Conservation (phyloP, 768 basidiomycete genomes). For the Kwoniella bestiolae region DNA sequence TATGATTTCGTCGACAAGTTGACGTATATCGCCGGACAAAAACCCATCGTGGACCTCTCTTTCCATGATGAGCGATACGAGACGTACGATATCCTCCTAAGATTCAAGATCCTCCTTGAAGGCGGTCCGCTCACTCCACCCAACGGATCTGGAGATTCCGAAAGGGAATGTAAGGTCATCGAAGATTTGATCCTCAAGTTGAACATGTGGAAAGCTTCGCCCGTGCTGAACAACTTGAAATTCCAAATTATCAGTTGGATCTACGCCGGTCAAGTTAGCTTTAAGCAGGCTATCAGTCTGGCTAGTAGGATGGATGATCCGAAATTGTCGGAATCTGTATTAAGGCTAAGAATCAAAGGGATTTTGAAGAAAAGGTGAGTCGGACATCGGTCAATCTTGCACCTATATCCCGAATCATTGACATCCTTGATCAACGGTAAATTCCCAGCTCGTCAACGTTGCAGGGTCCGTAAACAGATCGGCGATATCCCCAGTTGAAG, state of each 20-base stretch:
- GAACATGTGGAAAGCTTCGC: neutral
- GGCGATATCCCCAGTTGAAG: too few species aligned
- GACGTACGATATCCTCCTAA: neutral
- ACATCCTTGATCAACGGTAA: too few species aligned
- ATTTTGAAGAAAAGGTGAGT: constrained; percentile 1
- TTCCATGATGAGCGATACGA: neutral
- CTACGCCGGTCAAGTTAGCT: neutral
- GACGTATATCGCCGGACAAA: neutral
- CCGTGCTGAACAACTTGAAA: neutral
- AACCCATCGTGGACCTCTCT: neutral
- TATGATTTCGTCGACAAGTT: neutral
- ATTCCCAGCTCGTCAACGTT: too few species aligned
- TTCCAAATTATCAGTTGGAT: neutral
- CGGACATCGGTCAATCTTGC: neutral
- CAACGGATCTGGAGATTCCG: neutral
- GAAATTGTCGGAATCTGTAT: neutral
- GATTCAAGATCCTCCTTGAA: neutral
- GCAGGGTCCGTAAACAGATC: too few species aligned
- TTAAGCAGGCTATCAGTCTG: neutral
- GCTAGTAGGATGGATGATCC: neutral
- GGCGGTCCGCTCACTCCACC: neutral
- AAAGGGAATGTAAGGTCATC: neutral
- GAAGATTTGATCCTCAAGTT: neutral
- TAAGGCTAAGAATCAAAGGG: neutral
- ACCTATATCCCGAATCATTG: too few species aligned